Evolutionary conservation across 768 basidiomycete species (phyloP).

Genomic region (Lactarius trivialis): DNA sequence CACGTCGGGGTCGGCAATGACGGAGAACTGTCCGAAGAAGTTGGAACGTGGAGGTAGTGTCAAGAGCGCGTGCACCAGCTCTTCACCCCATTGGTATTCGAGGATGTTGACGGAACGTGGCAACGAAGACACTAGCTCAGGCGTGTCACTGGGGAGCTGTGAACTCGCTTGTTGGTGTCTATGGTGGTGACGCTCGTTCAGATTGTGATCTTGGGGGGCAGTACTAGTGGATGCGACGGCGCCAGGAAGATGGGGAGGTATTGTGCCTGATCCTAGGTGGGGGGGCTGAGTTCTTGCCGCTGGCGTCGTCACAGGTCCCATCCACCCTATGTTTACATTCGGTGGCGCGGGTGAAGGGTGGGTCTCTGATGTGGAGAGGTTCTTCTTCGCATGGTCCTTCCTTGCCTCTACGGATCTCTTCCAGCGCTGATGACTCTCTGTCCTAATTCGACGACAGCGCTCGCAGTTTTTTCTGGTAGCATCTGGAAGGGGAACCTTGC

Average conservation of each 20-base stretch:
- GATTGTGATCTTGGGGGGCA: not conserved
- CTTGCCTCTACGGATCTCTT: not conserved
- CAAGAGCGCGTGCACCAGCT: not conserved
- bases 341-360: not conserved
- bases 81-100: slow-evolving; percentile 7
- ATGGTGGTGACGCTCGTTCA: not conserved
- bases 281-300: not conserved
- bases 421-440: not conserved
- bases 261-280: not conserved
- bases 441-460: not conserved
- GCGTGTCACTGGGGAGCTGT: not conserved
- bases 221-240: too few species aligned
- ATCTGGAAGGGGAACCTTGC: not conserved
- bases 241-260: not conserved
- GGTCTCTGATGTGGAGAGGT: not conserved
- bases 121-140: not conserved
- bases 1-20: slow-evolving; percentile 2
- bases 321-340: not conserved
- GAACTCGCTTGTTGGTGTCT: not conserved
- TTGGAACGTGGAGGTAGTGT: not conserved
- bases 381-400: not conserved
- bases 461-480: slow-evolving; percentile 6
- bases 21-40: slow-evolving; percentile 11
- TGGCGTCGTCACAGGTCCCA: not conserved
- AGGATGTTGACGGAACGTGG: not conserved